A percentile compares a stretch with the other conserved stretches of the same genome.
Evolutionary conservation across 495 filamentous ascomycete species (phyloP).

Genomic region (Neurospora intermedia): DNA sequence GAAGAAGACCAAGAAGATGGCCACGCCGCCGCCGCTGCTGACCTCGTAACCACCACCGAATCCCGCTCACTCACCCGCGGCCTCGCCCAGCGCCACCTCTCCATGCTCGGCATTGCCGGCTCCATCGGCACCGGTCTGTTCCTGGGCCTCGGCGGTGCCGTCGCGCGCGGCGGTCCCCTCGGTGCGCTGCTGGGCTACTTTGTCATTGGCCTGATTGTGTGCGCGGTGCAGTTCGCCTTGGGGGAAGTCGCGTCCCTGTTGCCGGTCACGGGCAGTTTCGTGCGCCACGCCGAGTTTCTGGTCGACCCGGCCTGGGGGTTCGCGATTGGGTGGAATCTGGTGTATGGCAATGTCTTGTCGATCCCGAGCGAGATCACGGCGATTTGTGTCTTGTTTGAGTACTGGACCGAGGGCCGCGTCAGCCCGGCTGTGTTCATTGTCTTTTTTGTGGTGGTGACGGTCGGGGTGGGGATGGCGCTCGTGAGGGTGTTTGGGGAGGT

Average conservation of each 20-base stretch:
- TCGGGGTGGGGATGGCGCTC: constrained; percentile 41
- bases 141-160: constrained; percentile 37
- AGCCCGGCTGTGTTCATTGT: constrained; percentile 45
- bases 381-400: constrained; percentile 48
- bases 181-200: constrained; percentile 44
- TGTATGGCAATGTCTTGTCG: constrained; percentile 37
- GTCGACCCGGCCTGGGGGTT: constrained; percentile 73
- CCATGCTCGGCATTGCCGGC: constrained; percentile 37
- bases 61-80: constrained; percentile 29
- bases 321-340: constrained; percentile 55
- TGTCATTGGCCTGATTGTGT: constrained; percentile 39
- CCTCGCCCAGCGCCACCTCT: constrained; percentile 36
- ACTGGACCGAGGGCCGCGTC: constrained; percentile 27
- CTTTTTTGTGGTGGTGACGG: constrained; percentile 43
- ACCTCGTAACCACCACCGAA: constrained; percentile 23
- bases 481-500: constrained; percentile 53
- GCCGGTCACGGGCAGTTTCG: constrained; percentile 45
- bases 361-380: constrained; percentile 55
- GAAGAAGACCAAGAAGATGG: not conserved
- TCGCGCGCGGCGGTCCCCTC: constrained; percentile 37
- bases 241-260: constrained; percentile 57
- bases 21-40: not conserved
- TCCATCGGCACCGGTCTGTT: constrained; percentile 47
- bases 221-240: constrained; percentile 41
- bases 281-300: constrained; percentile 59